phyloP scores from a whole-genome alignment of 2,329 filamentous ascomycete genomes.

The Alternaria brassicicola region DNA sequence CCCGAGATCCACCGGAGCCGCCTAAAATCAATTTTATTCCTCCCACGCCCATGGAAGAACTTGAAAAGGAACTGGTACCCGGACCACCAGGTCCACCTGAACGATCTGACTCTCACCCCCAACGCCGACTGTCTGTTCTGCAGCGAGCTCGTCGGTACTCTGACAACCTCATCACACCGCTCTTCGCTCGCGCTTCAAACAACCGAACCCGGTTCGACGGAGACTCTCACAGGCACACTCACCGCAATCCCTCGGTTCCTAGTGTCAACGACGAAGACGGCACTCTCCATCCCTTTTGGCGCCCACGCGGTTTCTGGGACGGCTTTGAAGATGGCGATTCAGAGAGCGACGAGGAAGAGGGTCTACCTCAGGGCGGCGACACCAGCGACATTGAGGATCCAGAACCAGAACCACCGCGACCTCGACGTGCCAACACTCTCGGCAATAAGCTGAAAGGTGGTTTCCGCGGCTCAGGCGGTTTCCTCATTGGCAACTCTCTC shows the following conservation, averaged over 20 bases:
- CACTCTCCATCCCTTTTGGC: slow-evolving; percentile 66
- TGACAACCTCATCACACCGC: slow-evolving; percentile 51
- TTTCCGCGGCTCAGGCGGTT: slow-evolving; percentile 52
- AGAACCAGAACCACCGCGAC: slow-evolving; percentile 21
- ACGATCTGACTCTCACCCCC: slow-evolving; percentile 44
- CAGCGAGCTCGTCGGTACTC: slow-evolving; percentile 55
- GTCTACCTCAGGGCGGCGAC: slow-evolving; percentile 54
- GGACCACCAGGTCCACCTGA: slow-evolving; percentile 36
- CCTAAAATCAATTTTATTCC: slow-evolving; percentile 63
- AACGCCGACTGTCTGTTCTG: slow-evolving; percentile 49
- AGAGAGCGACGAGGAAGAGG: slow-evolving; percentile 43
- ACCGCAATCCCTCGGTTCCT: slow-evolving; percentile 32
- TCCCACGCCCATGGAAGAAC: slow-evolving; percentile 58
- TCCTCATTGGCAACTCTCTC: slow-evolving; percentile 62
- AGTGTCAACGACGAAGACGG: slow-evolving; percentile 50
- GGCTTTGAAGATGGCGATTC: slow-evolving; percentile 55
- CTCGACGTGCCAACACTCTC: slow-evolving; percentile 30
- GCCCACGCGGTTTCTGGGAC: slow-evolving; percentile 68
- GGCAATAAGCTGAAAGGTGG: slow-evolving; percentile 44
- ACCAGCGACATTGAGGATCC: slow-evolving; percentile 49
- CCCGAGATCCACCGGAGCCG: slow-evolving; percentile 62
- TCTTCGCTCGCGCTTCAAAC: slow-evolving; percentile 44
- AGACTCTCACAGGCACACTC: slow-evolving; percentile 27
- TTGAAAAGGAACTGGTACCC: slow-evolving; percentile 50
- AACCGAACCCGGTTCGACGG: slow-evolving; percentile 31